Evolutionary conservation across 176 grass and related monocot genomes (phyloP).

Genomic region (Musa itinerans): DNA sequence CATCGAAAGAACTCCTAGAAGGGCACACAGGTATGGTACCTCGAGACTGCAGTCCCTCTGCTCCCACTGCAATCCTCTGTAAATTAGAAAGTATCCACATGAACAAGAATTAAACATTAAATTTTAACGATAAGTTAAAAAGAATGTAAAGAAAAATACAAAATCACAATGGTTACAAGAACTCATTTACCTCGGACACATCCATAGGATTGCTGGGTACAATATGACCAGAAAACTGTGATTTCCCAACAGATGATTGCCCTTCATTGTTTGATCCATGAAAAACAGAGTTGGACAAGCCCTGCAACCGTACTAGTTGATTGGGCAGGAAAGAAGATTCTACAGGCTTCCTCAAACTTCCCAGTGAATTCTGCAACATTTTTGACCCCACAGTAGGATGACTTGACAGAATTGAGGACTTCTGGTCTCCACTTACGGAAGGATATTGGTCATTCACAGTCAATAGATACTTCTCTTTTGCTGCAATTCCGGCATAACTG

Average conservation of each 20-base stretch:
- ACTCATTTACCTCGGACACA: constrained; percentile 6
- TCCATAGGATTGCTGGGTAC: not conserved
- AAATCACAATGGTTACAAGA: not conserved
- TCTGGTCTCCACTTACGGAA: constrained; percentile 2
- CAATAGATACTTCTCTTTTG: not conserved
- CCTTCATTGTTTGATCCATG: constrained; percentile 13
- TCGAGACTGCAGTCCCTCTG: not conserved
- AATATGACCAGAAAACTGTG: constrained; percentile 3
- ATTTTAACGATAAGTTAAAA: no score
- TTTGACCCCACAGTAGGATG: constrained; percentile 9
- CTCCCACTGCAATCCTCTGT: constrained; percentile 3
- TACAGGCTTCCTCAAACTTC: not conserved
- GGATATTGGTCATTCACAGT: not conserved
- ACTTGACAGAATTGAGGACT: not conserved
- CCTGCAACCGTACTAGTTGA: constrained; percentile 2
- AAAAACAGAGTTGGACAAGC: not conserved
- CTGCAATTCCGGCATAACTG: constrained; percentile 3
- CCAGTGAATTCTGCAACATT: constrained; percentile 6
- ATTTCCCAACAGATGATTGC: constrained; percentile 1
- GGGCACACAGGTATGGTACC: not conserved
- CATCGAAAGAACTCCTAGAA: constrained; percentile 15
- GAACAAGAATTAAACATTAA: not conserved
- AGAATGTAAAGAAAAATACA: not conserved
- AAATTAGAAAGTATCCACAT: constrained; percentile 1
- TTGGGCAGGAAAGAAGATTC: not conserved